These are phyloP conservation scores for Sphaerulina vaccinii DNA, from an alignment of 2,329 filamentous ascomycete species.

Conservation along the genomic window DNA sequence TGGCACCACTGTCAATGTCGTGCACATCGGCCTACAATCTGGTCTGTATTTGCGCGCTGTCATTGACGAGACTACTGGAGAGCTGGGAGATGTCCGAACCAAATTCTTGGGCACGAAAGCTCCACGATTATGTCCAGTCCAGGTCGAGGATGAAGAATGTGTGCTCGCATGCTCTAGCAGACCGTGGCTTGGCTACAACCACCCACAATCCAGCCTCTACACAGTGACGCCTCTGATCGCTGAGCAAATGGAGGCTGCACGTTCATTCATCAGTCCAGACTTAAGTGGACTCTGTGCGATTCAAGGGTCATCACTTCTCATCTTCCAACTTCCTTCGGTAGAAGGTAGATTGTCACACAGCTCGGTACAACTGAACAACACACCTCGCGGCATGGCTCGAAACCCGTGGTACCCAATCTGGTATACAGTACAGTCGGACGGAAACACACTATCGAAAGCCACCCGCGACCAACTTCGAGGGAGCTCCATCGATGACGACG, in stretches of 20 bases:
- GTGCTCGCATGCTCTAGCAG: constrained; percentile 85
- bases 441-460: constrained; percentile 81
- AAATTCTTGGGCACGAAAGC: constrained; percentile 91
- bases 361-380: constrained; percentile 74
- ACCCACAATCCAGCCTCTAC: constrained; percentile 81
- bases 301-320: constrained; percentile 43
- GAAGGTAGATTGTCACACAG: constrained; percentile 29
- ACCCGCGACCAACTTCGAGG: constrained; percentile 51
- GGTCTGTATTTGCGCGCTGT: constrained; percentile 95
- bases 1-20: constrained; percentile 82
- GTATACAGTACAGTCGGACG: constrained; percentile 91
- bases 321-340: constrained; percentile 64
- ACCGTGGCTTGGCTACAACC: constrained; percentile 94
- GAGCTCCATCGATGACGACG: constrained; percentile 21
- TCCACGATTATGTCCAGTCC: constrained; percentile 88
- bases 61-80: constrained; percentile 90
- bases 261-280: constrained; percentile 95
- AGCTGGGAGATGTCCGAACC: constrained; percentile 89
- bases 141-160: constrained; percentile 74
- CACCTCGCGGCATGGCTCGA: constrained; percentile 80
- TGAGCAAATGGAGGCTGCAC: constrained; percentile 83
- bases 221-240: constrained; percentile 79
- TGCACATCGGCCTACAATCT: constrained; percentile 93
- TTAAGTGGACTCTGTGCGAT: constrained; percentile 40
- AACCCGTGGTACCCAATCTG: constrained; percentile 87